These are phyloP conservation scores for Cryphonectria carpinicola DNA, from an alignment of 2,329 filamentous ascomycete genomes.

Conservation along the genomic window DNA sequence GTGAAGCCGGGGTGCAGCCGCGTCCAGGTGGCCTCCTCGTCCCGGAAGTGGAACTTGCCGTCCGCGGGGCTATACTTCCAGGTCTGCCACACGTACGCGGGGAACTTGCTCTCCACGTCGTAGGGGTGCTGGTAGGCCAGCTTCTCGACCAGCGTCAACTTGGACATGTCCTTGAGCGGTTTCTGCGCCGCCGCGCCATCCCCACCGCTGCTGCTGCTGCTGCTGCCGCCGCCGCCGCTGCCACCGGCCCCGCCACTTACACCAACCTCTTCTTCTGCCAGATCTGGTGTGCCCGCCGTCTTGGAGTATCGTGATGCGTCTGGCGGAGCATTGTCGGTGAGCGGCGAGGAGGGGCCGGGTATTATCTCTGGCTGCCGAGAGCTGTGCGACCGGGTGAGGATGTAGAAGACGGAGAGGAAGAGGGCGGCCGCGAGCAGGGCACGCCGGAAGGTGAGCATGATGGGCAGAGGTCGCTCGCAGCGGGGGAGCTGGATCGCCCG, in stretches of 20 bases:
- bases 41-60: conserved; percentile 77
- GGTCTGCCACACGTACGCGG: conserved; percentile 98
- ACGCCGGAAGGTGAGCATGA: conserved; percentile 80
- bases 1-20: conserved; percentile 86
- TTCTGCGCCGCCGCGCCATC: conserved; percentile 51
- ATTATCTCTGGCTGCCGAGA: conserved; percentile 38
- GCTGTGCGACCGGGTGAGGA: conserved; percentile 67
- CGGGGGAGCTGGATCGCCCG: background rate
- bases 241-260: conserved; percentile 28
- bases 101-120: conserved; percentile 85
- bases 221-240: conserved; percentile 7
- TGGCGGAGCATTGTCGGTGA: conserved; percentile 29
- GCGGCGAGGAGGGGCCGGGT: conserved; percentile 39
- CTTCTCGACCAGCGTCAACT: conserved; percentile 75
- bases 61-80: conserved; percentile 89
- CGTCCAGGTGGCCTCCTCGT: conserved; percentile 88
- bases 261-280: conserved; percentile 21
- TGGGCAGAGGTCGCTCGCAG: conserved; percentile 30
- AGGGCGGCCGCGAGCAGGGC: conserved; percentile 73
- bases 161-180: conserved; percentile 69
- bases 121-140: conserved; percentile 94
- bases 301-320: conserved; percentile 33
- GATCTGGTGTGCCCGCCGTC: conserved; percentile 26
- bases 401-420: conserved; percentile 69
- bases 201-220: conserved; percentile 4